Base-by-base conservation (phyloP, 306 rosid species). In the Rubus idaeus region DNA sequence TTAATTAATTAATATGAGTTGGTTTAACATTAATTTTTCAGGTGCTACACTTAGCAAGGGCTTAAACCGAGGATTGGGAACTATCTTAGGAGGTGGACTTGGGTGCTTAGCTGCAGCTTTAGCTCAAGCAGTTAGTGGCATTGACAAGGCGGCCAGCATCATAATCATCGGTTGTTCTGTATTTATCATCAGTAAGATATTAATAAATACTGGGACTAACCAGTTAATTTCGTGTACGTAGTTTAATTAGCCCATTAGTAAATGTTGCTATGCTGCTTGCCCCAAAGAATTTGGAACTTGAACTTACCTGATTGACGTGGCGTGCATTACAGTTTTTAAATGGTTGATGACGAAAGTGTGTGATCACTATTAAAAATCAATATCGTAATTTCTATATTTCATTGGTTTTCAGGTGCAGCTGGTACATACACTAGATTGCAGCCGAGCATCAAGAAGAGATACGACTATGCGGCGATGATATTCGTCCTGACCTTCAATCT, bases 1-100 rank as follows among this genome's bases (percentile, higher is more conserved):
- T 49, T 26, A 30, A 12, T 49, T 26, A 30, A 12, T 12, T 60
- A 60, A 26, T 17, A 30, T 60, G 5, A 1, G 64, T 60, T 62
- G 2, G 44, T 20, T 35, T 62, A 37, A 62, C 68, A 42, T 44
- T 20, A 20, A 67, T 16, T 23, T 16, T 16, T 42, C 82, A 91
- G 98, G 98, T 66, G 98, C 98, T n/a, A 83, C 93, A 53, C 87
- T 95, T 10, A 87, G 93, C 68, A 95, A 95, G 76, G 98, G 98
- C 1, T 50, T 95, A 61, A 95, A 95, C 40, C 89, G 98, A 50
- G 98, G 92, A 55, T 18, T 90, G 2, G 98, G 98, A 30, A 95
- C 98, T 2, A 77, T 89, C 18, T 37, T 89, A 18, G 98, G 98
- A 57, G 98, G 96, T 7, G 95, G 81, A 3, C 53, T 92, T 8